A percentile compares a stretch with the other conserved stretches of the same genome.
Evolutionary conservation across 106 monocot species (phyloP).

Genomic region (Posidonia australis): DNA sequence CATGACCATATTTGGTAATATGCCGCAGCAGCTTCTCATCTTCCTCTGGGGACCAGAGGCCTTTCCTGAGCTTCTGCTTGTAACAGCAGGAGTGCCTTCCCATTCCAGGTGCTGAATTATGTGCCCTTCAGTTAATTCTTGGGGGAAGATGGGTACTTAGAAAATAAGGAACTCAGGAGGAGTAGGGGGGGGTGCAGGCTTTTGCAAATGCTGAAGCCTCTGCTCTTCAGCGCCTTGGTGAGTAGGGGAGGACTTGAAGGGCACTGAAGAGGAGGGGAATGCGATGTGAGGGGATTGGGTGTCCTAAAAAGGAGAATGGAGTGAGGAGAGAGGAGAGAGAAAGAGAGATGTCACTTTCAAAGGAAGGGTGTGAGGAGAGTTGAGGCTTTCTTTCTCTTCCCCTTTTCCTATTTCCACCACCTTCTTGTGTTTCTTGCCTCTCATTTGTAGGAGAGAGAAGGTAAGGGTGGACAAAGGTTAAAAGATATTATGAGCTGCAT

Average conservation of each 20-base stretch:
- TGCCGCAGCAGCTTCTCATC: slow-evolving; percentile 26
- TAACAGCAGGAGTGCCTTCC: slow-evolving; percentile 22
- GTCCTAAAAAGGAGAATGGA: not conserved
- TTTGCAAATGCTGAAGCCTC: no score
- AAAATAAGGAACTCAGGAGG: not conserved
- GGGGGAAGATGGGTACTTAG: not conserved
- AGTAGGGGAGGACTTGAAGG: not conserved
- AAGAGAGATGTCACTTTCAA: slow-evolving; percentile 12
- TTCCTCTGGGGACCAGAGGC: slow-evolving; percentile 29
- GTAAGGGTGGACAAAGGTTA: not conserved
- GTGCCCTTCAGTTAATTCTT: not conserved
- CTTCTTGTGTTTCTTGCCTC: not conserved
- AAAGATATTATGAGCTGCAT: not conserved
- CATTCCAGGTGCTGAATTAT: not conserved
- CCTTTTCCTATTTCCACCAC: not conserved
- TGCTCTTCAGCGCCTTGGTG: no score
- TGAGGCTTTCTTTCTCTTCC: not conserved
- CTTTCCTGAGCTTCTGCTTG: slow-evolving; percentile 31
- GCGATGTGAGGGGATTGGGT: not conserved
- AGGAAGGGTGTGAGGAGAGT: not conserved
- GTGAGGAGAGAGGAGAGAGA: not conserved
- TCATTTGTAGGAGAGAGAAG: not conserved
- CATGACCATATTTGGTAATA: slow-evolving; percentile 23
- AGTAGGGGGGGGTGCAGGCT: no score
- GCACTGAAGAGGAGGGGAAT: not conserved